Percentiles rank a stretch among this genome's conserved stretches.
Conservation (phyloP, 352 stramenopile genomes). For the Phytophthora foliorum region DNA sequence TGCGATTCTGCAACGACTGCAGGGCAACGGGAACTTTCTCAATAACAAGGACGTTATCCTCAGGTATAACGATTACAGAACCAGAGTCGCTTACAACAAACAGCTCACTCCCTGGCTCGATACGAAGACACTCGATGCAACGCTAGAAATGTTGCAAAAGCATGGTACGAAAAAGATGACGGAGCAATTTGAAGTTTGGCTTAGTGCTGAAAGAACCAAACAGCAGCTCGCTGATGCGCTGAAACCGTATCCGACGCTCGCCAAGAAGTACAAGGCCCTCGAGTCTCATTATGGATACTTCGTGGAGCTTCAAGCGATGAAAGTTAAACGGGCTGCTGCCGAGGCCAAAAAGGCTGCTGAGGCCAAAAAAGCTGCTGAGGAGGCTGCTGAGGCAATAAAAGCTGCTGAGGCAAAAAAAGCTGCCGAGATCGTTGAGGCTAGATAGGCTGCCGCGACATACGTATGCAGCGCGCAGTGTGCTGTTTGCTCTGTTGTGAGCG, state of each 20-base stretch:
- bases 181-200: not conserved
- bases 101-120: not conserved
- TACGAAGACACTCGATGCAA: conserved; percentile 11
- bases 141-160: not conserved
- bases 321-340: not conserved
- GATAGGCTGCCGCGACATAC: too few relatives aligned
- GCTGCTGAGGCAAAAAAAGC: not conserved
- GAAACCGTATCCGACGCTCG: not conserved
- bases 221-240: not conserved
- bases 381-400: too few relatives aligned
- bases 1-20: not conserved
- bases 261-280: not conserved
- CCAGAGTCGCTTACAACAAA: not conserved
- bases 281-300: not conserved
- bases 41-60: conserved; percentile 8
- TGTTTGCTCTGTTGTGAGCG: too few relatives aligned
- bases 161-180: not conserved
- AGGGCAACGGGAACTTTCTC: not conserved
- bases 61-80: conserved; percentile 8
- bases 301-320: not conserved
- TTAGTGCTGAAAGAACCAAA: not conserved
- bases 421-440: too few relatives aligned
- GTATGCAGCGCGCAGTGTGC: too few relatives aligned
- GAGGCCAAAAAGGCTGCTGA: not conserved
- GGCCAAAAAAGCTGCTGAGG: too few relatives aligned